Percentiles rank a stretch among this genome's conserved stretches.
These are phyloP conservation scores for Calophaca sinica DNA, from an alignment of 306 rosid species.

Conservation along the genomic window DNA sequence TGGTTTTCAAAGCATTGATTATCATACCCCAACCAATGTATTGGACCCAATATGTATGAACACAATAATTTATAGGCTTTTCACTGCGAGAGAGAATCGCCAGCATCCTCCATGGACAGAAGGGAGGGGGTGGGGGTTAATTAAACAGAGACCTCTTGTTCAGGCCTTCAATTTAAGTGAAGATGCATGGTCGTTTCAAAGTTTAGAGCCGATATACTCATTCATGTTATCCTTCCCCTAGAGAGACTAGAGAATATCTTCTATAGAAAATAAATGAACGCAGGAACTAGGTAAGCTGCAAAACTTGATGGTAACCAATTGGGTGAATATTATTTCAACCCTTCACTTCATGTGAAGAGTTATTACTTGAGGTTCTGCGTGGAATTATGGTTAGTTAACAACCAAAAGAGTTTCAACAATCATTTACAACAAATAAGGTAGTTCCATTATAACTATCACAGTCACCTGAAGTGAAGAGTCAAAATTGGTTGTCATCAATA, in stretches of 20 bases:
- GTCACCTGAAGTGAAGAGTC: neutral
- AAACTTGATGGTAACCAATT: neutral
- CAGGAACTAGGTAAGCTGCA: neutral
- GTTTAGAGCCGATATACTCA: neutral
- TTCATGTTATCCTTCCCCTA: neutral
- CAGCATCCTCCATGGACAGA: neutral
- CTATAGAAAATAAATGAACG: neutral
- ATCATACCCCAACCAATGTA: neutral
- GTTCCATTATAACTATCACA: constrained; percentile 1
- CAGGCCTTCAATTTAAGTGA: constrained; percentile 3
- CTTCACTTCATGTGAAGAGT: neutral
- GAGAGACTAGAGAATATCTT: constrained; percentile 8
- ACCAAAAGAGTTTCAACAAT: neutral
- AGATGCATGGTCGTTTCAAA: constrained; percentile 5
- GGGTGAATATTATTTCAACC: constrained; percentile 13
- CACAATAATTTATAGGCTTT: neutral
- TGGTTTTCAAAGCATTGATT: neutral
- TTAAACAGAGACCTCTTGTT: neutral
- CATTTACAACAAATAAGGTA: neutral
- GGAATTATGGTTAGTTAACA: neutral
- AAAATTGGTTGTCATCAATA: constrained; percentile 34
- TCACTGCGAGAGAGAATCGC: neutral
- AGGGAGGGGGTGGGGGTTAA: neutral
- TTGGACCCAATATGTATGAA: constrained; percentile 12
- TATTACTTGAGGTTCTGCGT: neutral